Conservation (phyloP, 352 stramenopile genomes). For the Globisporangium apiculatum region DNA sequence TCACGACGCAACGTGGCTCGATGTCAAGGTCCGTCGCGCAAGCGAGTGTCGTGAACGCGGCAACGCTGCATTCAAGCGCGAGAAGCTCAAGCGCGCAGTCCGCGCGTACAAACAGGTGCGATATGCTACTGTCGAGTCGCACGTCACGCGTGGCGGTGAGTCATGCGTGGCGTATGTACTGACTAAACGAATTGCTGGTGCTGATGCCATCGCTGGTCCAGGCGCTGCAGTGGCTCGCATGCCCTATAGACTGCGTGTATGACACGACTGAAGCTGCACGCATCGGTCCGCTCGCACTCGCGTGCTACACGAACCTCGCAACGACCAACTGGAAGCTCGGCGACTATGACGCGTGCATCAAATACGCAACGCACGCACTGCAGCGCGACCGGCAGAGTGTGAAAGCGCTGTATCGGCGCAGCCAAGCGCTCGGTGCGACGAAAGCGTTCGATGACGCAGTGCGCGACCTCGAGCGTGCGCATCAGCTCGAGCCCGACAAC, state of each 20-base stretch:
- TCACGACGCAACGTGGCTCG: constrained; percentile 25
- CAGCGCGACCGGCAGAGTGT: constrained; percentile 31
- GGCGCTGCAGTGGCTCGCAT: constrained; percentile 50
- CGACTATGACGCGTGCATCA: constrained; percentile 33
- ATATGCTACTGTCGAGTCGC: background rate
- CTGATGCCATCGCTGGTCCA: constrained; percentile 1
- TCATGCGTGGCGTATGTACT: no score
- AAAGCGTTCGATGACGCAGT: constrained; percentile 58
- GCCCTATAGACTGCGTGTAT: constrained; percentile 34
- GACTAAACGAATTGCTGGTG: no score
- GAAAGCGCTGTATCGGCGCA: constrained; percentile 63
- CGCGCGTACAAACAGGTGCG: constrained; percentile 31
- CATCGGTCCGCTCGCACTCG: constrained; percentile 27
- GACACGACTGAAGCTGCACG: constrained; percentile 23
- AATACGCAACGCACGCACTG: constrained; percentile 41
- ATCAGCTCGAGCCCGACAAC: constrained; percentile 32
- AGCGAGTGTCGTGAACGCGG: constrained; percentile 36
- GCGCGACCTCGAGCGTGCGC: constrained; percentile 32
- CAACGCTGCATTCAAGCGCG: constrained; percentile 47
- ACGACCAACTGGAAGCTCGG: constrained; percentile 49
- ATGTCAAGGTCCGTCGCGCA: constrained; percentile 39
- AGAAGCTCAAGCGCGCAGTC: constrained; percentile 23
- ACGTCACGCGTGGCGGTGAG: no score
- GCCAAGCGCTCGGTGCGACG: constrained; percentile 41
- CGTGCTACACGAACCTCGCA: constrained; percentile 56